These are phyloP conservation scores for Botrytis elliptica DNA, from an alignment of 2,329 filamentous ascomycete species.

Conservation along the genomic window DNA sequence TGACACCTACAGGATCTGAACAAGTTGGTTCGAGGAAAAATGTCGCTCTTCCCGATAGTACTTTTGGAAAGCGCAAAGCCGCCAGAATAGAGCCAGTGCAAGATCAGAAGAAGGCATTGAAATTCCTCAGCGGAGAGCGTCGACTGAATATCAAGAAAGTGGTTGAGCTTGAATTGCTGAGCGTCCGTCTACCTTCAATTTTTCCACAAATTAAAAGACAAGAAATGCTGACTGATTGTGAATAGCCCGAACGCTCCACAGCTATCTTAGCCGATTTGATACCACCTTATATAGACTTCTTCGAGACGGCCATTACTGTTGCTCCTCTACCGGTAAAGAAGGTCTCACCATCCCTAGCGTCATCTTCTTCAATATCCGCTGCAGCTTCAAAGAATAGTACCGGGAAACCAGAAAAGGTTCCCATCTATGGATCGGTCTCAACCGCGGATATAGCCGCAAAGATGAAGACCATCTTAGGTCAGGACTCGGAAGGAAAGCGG, in stretches of 20 bases:
- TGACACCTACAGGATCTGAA: conserved; percentile 46
- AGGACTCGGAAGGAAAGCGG: conserved; percentile 51
- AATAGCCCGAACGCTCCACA: conserved; percentile 33
- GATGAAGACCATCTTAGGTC: conserved; percentile 49
- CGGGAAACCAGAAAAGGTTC: conserved; percentile 31
- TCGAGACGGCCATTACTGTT: conserved; percentile 31
- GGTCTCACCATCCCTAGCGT: conserved; percentile 35
- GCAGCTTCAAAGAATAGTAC: conserved; percentile 40
- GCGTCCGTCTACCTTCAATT: conserved; percentile 28
- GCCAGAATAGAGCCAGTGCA: conserved; percentile 41
- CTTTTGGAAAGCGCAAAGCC: conserved; percentile 39
- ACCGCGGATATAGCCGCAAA: conserved; percentile 50
- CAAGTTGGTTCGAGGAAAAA: conserved; percentile 42
- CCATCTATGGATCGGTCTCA: conserved; percentile 54
- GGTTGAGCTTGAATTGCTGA: conserved; percentile 30
- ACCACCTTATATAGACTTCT: conserved; percentile 36
- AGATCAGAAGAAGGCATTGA: conserved; percentile 2
- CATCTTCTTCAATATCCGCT: conserved; percentile 32
- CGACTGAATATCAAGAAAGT: conserved; percentile 18
- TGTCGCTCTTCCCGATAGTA: conserved; percentile 37
- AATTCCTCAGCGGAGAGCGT: background rate
- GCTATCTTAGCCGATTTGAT: conserved; percentile 31
- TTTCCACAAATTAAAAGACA: conserved; percentile 11
- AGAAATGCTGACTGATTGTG: conserved; percentile 23
- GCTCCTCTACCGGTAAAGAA: conserved; percentile 43